These are phyloP conservation scores for Botrytis galanthina DNA, from an alignment of 2,329 filamentous ascomycete species.

Conservation along the genomic window DNA sequence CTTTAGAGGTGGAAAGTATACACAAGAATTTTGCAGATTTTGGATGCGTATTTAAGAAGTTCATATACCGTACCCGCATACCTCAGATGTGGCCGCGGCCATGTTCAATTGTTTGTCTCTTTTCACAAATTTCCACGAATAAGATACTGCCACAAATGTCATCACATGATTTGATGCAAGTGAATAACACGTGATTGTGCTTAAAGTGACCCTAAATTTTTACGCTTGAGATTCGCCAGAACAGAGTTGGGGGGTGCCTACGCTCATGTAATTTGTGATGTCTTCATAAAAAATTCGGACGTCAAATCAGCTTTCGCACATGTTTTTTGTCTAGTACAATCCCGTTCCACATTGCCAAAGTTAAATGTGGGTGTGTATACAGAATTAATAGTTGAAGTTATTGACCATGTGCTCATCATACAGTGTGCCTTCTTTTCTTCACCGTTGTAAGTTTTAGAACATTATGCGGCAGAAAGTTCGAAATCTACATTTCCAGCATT, in stretches of 20 bases:
- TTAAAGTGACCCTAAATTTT: background rate
- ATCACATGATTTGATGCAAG: background rate
- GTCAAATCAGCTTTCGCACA: background rate
- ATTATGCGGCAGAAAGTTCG: constrained; percentile 4
- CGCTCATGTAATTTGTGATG: background rate
- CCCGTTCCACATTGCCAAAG: background rate
- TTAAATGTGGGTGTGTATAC: background rate
- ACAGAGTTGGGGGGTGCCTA: no score
- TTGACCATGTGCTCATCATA: background rate
- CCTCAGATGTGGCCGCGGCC: no score
- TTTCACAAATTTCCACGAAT: background rate
- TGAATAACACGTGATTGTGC: background rate
- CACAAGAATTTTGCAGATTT: background rate
- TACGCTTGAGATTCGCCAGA: no score
- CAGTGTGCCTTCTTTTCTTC: background rate
- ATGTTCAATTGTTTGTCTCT: background rate
- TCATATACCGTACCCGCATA: background rate
- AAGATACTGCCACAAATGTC: background rate
- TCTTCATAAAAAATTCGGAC: background rate
- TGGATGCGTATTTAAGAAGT: background rate
- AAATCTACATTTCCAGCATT: constrained; percentile 31
- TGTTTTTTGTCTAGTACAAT: background rate
- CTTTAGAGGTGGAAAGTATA: constrained; percentile 7
- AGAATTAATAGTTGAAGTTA: background rate
- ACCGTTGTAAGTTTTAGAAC: background rate